Percentiles rank a stretch among this genome's conserved stretches.
These are phyloP conservation scores for Gracilaria gracilis DNA, from an alignment of 23 red algal species.

Conservation along the genomic window DNA sequence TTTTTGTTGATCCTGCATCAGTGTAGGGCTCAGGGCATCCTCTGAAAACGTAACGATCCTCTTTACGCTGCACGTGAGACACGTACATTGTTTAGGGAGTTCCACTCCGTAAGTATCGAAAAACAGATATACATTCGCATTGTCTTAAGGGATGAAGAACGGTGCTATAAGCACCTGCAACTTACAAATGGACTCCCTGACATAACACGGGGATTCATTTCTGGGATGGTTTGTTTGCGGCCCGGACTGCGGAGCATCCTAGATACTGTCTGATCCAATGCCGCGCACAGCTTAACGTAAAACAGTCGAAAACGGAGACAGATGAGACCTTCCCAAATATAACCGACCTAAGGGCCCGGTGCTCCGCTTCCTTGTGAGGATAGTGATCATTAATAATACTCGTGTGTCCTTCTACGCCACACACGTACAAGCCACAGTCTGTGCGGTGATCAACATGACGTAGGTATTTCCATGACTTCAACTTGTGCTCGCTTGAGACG, in stretches of 20 bases:
- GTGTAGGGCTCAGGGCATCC: no score
- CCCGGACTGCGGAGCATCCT: no score
- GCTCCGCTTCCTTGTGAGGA: not conserved
- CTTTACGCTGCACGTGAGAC: no score
- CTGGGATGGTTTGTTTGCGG: not conserved
- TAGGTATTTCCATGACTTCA: not conserved
- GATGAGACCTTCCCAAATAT: conserved; percentile 3
- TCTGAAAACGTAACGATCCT: no score
- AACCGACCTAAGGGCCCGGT: not conserved
- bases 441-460: not conserved
- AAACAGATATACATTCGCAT: no score
- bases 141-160: no score
- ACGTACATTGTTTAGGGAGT: no score
- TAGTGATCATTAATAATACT: conserved; percentile 6
- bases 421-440: not conserved
- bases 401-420: conserved; percentile 8
- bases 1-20: not conserved
- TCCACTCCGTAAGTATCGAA: no score
- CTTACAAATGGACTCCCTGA: not conserved
- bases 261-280: not conserved
- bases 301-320: conserved; percentile 9
- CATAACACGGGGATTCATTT: not conserved
- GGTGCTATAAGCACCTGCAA: not conserved
- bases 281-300: not conserved
- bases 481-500: not conserved